Evolutionary conservation across 352 stramenopile genomes (phyloP).

Genomic region (Pythium dissotocum): DNA sequence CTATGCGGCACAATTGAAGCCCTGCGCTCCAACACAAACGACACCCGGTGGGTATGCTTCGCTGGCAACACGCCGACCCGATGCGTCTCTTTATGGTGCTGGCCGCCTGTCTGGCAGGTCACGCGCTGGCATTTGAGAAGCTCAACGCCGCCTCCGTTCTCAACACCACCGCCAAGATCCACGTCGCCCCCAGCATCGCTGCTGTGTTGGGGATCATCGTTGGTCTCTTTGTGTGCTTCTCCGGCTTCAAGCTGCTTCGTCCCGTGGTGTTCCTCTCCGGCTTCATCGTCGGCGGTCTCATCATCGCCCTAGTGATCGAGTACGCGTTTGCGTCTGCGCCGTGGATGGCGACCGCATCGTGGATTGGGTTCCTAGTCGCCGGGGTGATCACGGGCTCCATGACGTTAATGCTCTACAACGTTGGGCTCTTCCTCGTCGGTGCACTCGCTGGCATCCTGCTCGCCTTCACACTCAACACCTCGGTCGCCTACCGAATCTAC

Average conservation of each 20-base stretch:
- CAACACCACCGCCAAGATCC: constrained; percentile 30
- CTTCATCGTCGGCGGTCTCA: constrained; percentile 47
- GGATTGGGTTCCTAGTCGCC: constrained; percentile 48
- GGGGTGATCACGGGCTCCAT: constrained; percentile 38
- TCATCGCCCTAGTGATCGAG: constrained; percentile 39
- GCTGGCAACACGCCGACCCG: background rate
- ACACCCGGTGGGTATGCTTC: background rate
- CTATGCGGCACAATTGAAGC: background rate
- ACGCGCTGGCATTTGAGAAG: constrained; percentile 11
- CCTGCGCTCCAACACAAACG: background rate
- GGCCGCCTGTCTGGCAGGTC: background rate
- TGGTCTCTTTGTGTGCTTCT: constrained; percentile 34
- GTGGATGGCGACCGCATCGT: constrained; percentile 48
- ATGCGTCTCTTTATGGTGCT: constrained; percentile 3
- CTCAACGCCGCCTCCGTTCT: constrained; percentile 28
- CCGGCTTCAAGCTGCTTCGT: constrained; percentile 43
- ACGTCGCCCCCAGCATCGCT: constrained; percentile 37
- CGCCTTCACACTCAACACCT: constrained; percentile 54
- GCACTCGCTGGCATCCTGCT: constrained; percentile 41
- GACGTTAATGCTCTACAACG: constrained; percentile 46
- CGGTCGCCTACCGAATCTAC: constrained; percentile 38
- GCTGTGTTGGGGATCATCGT: constrained; percentile 37
- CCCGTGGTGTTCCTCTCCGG: constrained; percentile 42
- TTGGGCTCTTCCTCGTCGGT: constrained; percentile 46
- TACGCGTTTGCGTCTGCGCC: constrained; percentile 30